These are phyloP conservation scores for Coelastrella sp. DNA, from an alignment of 139 green algal species.

Conservation along the genomic window DNA sequence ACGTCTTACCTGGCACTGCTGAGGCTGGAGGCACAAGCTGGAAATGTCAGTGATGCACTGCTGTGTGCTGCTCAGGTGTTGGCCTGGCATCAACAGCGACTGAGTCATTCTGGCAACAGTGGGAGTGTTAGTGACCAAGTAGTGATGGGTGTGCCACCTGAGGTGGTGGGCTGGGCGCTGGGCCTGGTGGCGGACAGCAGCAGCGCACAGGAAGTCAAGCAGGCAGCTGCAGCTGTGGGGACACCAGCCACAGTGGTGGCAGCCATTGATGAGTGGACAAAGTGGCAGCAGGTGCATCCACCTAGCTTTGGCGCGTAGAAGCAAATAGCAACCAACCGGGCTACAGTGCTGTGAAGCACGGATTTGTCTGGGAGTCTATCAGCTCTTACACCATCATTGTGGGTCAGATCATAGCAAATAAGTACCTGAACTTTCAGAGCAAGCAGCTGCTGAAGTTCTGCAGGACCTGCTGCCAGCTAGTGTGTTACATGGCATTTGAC, in stretches of 20 bases:
- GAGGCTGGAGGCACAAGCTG: constrained; percentile 31
- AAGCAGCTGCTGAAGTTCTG: too few relatives aligned
- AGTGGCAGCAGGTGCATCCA: constrained; percentile 15
- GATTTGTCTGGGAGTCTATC: too few relatives aligned
- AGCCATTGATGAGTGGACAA: constrained; percentile 5
- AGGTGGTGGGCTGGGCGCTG: constrained; percentile 18
- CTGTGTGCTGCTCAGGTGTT: constrained; percentile 42
- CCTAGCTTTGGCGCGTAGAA: not conserved
- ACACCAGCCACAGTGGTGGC: not conserved
- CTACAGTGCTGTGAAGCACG: too few relatives aligned
- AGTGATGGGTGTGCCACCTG: constrained; percentile 12
- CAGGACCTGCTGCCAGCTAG: too few relatives aligned
- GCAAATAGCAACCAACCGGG: too few relatives aligned
- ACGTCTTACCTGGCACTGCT: constrained; percentile 26
- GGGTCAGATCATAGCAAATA: too few relatives aligned
- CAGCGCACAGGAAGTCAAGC: constrained; percentile 1
- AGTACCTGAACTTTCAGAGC: too few relatives aligned
- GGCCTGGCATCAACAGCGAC: constrained; percentile 29
- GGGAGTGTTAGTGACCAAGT: not conserved
- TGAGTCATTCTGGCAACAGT: not conserved
- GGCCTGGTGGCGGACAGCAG: constrained; percentile 13
- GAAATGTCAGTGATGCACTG: not conserved
- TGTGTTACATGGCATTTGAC: too few relatives aligned
- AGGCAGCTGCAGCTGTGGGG: not conserved
- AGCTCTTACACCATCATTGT: too few relatives aligned